A percentile compares a stretch with the other conserved stretches of the same genome.
Evolutionary conservation across 805 yeast species (phyloP).

Genomic region (Myxozyma lipomycoides): DNA sequence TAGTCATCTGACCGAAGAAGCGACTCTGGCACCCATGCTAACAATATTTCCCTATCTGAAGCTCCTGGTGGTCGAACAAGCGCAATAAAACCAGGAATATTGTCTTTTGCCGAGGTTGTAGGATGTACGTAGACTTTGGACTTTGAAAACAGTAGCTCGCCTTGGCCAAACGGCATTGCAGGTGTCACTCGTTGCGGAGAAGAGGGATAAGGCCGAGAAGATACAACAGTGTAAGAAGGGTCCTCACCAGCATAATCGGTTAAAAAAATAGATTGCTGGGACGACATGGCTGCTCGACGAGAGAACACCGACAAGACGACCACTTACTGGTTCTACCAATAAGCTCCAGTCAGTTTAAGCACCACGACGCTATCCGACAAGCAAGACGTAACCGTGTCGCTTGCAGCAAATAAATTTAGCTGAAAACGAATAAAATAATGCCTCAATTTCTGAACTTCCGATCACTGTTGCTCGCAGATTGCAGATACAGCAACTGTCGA

Average conservation of each 20-base stretch:
- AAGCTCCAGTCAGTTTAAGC: too few relatives aligned
- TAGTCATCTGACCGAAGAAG: constrained; percentile 46
- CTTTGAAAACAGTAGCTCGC: constrained; percentile 39
- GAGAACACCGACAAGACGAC: too few relatives aligned
- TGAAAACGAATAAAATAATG: too few relatives aligned
- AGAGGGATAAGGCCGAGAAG: background rate
- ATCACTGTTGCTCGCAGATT: too few relatives aligned
- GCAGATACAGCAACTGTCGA: too few relatives aligned
- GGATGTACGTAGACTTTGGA: constrained; percentile 76
- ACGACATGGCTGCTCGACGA: too few relatives aligned
- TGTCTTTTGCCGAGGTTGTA: constrained; percentile 64
- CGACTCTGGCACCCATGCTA: constrained; percentile 64
- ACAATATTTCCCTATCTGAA: constrained; percentile 48
- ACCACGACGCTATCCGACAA: too few relatives aligned
- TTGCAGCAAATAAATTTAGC: too few relatives aligned
- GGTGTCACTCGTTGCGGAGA: constrained; percentile 2
- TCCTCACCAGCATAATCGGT: background rate
- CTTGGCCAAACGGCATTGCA: constrained; percentile 7
- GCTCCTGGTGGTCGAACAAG: constrained; percentile 53
- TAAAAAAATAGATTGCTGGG: background rate
- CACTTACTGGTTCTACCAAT: too few relatives aligned
- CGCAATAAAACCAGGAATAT: constrained; percentile 71
- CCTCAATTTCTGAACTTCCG: too few relatives aligned
- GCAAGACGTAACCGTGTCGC: too few relatives aligned
- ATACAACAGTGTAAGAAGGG: background rate